phyloP scores from a whole-genome alignment of 768 basidiomycete genomes.

The Ramaria rubella region DNA sequence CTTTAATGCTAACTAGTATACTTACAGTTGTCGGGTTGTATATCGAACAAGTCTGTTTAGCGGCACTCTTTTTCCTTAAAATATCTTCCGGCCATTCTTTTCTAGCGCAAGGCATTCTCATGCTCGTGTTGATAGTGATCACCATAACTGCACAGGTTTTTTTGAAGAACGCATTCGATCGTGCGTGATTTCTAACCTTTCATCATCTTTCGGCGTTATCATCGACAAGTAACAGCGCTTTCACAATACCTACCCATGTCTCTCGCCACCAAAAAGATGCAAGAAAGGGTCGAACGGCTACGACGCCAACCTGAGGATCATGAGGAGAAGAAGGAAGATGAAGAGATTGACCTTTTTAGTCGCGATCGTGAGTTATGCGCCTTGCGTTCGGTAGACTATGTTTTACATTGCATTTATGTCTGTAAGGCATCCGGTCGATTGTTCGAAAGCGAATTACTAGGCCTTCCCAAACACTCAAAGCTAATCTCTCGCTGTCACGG shows the following conservation, averaged over 20 bases:
- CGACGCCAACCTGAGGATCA: constrained; percentile 13
- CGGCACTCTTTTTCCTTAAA: constrained; percentile 63
- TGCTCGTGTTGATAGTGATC: constrained; percentile 51
- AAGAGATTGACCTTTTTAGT: constrained; percentile 21
- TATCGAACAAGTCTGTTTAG: constrained; percentile 60
- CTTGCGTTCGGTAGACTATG: background rate
- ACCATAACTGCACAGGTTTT: constrained; percentile 42
- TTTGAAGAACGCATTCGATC: constrained; percentile 33
- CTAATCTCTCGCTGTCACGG: background rate
- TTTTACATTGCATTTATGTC: background rate
- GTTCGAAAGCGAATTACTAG: constrained; percentile 10
- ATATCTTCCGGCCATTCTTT: constrained; percentile 30
- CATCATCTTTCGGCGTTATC: background rate
- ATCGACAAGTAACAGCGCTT: constrained; percentile 33
- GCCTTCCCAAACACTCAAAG: background rate
- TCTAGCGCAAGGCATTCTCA: constrained; percentile 41
- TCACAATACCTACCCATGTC: constrained; percentile 54
- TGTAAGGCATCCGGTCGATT: constrained; percentile 9
- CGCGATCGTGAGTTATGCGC: constrained; percentile 16
- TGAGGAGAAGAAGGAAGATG: constrained; percentile 24
- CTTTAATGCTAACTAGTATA: background rate
- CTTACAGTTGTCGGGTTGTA: constrained; percentile 59
- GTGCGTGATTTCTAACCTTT: constrained; percentile 23
- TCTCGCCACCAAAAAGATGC: constrained; percentile 52
- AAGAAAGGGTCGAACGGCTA: constrained; percentile 28